Conservation (phyloP, 768 basidiomycete species). For the Exidia glandulosa region DNA sequence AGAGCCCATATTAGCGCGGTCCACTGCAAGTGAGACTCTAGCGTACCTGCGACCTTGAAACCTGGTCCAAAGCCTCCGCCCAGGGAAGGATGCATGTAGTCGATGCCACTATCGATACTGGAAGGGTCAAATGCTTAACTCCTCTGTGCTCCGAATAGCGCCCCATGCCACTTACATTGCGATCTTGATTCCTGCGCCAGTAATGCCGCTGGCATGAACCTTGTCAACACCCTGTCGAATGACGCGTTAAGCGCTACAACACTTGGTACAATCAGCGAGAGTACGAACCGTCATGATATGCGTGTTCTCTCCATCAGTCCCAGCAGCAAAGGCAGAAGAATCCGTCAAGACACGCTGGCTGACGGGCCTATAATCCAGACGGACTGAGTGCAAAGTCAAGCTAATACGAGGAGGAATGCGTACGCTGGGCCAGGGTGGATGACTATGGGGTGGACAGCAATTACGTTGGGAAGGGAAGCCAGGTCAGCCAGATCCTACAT, state of each 20-base stretch:
- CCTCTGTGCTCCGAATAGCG: background rate
- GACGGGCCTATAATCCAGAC: background rate
- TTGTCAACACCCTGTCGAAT: background rate
- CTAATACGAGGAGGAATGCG: background rate
- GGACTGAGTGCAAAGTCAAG: background rate
- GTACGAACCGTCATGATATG: background rate
- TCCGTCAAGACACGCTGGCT: background rate
- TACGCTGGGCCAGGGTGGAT: background rate
- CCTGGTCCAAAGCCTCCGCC: conserved; percentile 9
- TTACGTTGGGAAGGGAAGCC: background rate
- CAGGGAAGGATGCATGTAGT: conserved; percentile 4
- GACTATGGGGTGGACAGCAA: background rate
- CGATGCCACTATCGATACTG: conserved; percentile 8
- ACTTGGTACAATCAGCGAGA: background rate
- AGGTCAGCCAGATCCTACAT: background rate
- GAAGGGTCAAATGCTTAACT: conserved; percentile 24
- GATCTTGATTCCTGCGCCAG: background rate
- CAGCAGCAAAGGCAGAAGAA: too few species aligned
- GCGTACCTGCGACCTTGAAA: conserved; percentile 3
- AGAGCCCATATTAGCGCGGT: background rate
- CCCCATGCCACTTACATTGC: background rate
- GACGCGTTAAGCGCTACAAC: background rate
- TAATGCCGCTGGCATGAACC: background rate
- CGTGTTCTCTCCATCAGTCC: background rate
- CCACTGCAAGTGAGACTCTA: background rate